Base-by-base conservation (phyloP, 2,329 filamentous ascomycete genomes). In the Alternaria postmessia region DNA sequence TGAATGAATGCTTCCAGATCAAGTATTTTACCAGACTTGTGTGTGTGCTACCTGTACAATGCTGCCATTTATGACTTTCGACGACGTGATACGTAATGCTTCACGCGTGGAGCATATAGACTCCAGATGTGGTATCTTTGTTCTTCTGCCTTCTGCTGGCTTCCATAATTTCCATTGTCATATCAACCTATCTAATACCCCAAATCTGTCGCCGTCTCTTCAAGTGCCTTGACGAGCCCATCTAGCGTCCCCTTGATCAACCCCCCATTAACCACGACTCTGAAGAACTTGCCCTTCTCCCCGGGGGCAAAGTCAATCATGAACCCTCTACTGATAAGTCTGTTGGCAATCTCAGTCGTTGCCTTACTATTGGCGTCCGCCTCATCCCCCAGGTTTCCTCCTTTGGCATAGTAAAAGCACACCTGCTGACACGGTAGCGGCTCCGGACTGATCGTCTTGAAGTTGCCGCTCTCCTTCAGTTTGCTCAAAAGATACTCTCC, bases 341-440 rank as follows among this genome's bases (percentile, higher is more conserved):
- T 79, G 59, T 81, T 78, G 6, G 85, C 83, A 48, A 91, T 84
- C 39, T 79, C 77, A 65, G 82, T 83, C 5, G 89, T 91, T 6
- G 82, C 74, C 67, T 76, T 80, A 52, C 84, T 85, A 73, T 89
- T 90, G 52, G 74, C 76, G 57, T 81, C 80, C 57, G 59, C 68
- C 57, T 82, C 80, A 12, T 73, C 71, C 2, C 78, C 73, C 56
- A 91, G 64, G 58, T 78, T 70, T 3, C 88, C 87, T 1, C 82
- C 82, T 0, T 87, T 87, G 0, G 89, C 88, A 72, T 91, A 93
- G 77, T 97, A 97, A 78, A 98, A 98, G 82, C 94, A 97, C 22
- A 98, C 91, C 80, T 98, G 95, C 75, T 97, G 81, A 79, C 94
- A 98, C 14, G 75, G 76, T 47, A 94, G 89, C 26, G 93, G 91